A percentile compares a stretch with the other conserved stretches of the same genome.
These are phyloP conservation scores for Lasiodiplodia sp. DNA, from an alignment of 2,329 filamentous ascomycete genomes.

Conservation along the genomic window DNA sequence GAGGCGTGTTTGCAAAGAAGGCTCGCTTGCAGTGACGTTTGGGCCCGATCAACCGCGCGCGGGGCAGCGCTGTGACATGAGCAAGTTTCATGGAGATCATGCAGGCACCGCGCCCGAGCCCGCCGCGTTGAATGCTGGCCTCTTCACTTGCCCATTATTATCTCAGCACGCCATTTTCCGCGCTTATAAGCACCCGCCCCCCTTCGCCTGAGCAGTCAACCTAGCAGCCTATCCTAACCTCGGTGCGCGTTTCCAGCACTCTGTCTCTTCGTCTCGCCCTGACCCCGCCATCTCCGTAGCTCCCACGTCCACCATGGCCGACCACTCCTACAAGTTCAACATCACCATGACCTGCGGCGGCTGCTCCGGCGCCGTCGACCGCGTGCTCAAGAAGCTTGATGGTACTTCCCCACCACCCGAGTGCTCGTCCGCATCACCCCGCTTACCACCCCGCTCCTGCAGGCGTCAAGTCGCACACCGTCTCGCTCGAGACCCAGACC, in stretches of 20 bases:
- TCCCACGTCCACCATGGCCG: constrained; percentile 62
- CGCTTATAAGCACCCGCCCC: neutral
- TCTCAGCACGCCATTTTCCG: constrained; percentile 23
- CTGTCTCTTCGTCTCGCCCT: neutral
- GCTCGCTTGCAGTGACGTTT: constrained; percentile 23
- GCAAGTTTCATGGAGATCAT: constrained; percentile 41
- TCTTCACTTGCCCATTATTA: constrained; percentile 4
- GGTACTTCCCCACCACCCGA: constrained; percentile 59
- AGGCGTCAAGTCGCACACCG: constrained; percentile 88
- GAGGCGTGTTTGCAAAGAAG: constrained; percentile 24
- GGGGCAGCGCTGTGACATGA: constrained; percentile 35
- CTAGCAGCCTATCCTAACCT: neutral
- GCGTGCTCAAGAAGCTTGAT: constrained; percentile 89
- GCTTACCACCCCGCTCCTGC: constrained; percentile 28
- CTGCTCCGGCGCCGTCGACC: constrained; percentile 92
- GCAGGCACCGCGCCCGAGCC: constrained; percentile 22
- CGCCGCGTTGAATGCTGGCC: constrained; percentile 19
- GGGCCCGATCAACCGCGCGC: constrained; percentile 10
- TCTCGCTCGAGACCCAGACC: constrained; percentile 85
- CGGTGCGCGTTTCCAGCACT: neutral
- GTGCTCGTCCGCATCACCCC: too few species aligned
- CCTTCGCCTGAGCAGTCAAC: neutral
- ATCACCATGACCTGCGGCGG: constrained; percentile 87
- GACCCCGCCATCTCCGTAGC: neutral
- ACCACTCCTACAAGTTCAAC: constrained; percentile 95